These are phyloP conservation scores for Thermomucor indicae-seudaticae DNA, from an alignment of 371 early-diverging fungal genomes.

Conservation along the genomic window DNA sequence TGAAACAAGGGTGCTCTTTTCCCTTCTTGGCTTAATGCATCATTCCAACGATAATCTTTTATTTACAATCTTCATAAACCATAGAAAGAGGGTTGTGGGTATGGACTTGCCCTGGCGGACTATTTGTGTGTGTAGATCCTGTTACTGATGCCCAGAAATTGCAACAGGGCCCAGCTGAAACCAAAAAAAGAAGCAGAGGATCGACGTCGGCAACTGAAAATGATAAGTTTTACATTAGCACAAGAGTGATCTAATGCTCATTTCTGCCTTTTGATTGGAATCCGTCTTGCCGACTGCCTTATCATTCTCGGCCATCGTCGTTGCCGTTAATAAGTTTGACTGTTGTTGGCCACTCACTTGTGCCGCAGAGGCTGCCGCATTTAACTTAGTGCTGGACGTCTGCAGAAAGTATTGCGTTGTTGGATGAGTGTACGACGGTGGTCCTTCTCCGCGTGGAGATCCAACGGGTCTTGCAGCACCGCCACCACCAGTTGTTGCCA, in stretches of 20 bases:
- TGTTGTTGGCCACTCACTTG: conserved; percentile 15
- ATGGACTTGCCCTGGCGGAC: too few relatives aligned
- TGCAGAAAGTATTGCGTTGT: conserved; percentile 24
- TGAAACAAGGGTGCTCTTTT: too few relatives aligned
- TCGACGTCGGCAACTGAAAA: not conserved
- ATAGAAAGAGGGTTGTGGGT: too few relatives aligned
- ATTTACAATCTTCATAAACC: too few relatives aligned
- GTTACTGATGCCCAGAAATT: too few relatives aligned
- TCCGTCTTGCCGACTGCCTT: conserved; percentile 19
- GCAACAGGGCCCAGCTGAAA: too few relatives aligned
- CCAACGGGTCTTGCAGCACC: conserved; percentile 1
- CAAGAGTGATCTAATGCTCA: conserved; percentile 20
- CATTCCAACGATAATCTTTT: too few relatives aligned
- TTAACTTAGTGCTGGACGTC: conserved; percentile 24
- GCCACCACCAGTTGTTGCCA: conserved; percentile 1
- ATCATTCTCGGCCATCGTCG: conserved; percentile 15
- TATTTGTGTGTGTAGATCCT: too few relatives aligned
- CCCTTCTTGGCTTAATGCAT: too few relatives aligned
- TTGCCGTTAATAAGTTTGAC: too few relatives aligned
- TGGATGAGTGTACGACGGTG: conserved; percentile 22
- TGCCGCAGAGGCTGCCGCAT: conserved; percentile 23
- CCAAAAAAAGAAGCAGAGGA: too few relatives aligned
- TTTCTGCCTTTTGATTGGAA: conserved; percentile 13
- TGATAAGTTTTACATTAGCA: too few relatives aligned
- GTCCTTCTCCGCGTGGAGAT: conserved; percentile 6